Evolutionary conservation across 805 yeast genomes (phyloP).

Genomic region (Yarrowia alimentaria): DNA sequence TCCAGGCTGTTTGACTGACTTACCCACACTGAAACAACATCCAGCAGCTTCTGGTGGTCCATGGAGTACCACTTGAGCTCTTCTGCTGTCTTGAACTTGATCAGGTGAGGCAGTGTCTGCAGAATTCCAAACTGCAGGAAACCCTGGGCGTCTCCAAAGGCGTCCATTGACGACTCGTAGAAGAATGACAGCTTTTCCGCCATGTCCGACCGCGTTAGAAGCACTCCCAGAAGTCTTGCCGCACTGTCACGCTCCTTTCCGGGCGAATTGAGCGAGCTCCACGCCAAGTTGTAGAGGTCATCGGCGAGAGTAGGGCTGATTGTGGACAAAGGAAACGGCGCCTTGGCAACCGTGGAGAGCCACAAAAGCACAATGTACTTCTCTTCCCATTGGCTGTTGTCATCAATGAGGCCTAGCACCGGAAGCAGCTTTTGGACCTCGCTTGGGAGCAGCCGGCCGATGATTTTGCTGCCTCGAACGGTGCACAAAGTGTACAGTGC

Average conservation of each 20-base stretch:
- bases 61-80: constrained; percentile 26
- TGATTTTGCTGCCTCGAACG: constrained; percentile 61
- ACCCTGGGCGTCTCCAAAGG: background rate
- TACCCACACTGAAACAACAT: constrained; percentile 15
- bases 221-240: constrained; percentile 51
- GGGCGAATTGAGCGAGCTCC: constrained; percentile 42
- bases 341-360: constrained; percentile 66
- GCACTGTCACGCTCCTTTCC: constrained; percentile 62
- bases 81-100: constrained; percentile 4
- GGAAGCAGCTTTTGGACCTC: constrained; percentile 50
- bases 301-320: constrained; percentile 41
- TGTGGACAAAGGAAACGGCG: constrained; percentile 63
- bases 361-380: constrained; percentile 59
- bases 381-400: constrained; percentile 46
- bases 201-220: constrained; percentile 52
- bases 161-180: constrained; percentile 28
- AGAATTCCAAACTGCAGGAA: constrained; percentile 38
- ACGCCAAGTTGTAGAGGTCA: constrained; percentile 43
- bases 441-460: constrained; percentile 59
- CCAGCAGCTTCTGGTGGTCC: constrained; percentile 14
- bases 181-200: constrained; percentile 38
- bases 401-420: constrained; percentile 1
- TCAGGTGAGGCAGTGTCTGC: constrained; percentile 38
- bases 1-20: background rate
- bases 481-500: constrained; percentile 62